These are phyloP conservation scores for Cydonia oblonga DNA, from an alignment of 331 rosid genomes.

Conservation along the genomic window DNA sequence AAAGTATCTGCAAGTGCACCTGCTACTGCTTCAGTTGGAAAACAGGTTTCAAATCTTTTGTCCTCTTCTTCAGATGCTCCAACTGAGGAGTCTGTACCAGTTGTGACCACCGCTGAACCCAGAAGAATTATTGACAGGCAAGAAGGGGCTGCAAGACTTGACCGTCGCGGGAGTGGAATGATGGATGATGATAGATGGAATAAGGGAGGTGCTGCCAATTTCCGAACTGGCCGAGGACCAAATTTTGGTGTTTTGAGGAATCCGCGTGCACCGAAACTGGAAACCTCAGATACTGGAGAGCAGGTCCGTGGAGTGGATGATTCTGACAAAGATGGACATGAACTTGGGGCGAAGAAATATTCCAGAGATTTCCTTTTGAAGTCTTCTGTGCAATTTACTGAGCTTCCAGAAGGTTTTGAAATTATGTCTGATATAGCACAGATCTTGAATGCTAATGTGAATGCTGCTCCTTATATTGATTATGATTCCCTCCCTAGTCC, in stretches of 20 bases:
- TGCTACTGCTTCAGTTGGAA: slow-evolving; percentile 23
- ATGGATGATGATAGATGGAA: slow-evolving; percentile 69
- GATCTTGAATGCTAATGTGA: slow-evolving; percentile 20
- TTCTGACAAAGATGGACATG: slow-evolving; percentile 35
- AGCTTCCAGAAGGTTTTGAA: slow-evolving; percentile 53
- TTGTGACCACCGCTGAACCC: slow-evolving; percentile 25
- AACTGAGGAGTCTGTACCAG: slow-evolving; percentile 27
- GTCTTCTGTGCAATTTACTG: slow-evolving; percentile 41
- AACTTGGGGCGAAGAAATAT: slow-evolving; percentile 42
- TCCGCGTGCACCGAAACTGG: slow-evolving; percentile 59
- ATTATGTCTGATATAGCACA: slow-evolving; percentile 27
- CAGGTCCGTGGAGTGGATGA: slow-evolving; percentile 8
- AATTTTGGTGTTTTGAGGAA: slow-evolving; percentile 56
- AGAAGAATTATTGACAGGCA: slow-evolving; percentile 50
- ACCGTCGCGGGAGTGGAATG: slow-evolving; percentile 54
- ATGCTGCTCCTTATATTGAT: slow-evolving; percentile 20
- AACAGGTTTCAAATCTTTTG: slow-evolving; percentile 15
- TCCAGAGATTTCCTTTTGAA: slow-evolving; percentile 79
- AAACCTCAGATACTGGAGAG: slow-evolving; percentile 11
- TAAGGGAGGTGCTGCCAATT: slow-evolving; percentile 48
- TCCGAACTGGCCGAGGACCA: slow-evolving; percentile 49
- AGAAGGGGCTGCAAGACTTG: slow-evolving; percentile 41
- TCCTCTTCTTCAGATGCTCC: slow-evolving; percentile 10
- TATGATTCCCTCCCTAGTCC: no score
- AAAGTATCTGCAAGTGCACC: slow-evolving; percentile 20